A percentile compares a stretch with the other conserved stretches of the same genome.
Conservation (phyloP, 495 filamentous ascomycete genomes). For the Annulohypoxylon maeteangense region DNA sequence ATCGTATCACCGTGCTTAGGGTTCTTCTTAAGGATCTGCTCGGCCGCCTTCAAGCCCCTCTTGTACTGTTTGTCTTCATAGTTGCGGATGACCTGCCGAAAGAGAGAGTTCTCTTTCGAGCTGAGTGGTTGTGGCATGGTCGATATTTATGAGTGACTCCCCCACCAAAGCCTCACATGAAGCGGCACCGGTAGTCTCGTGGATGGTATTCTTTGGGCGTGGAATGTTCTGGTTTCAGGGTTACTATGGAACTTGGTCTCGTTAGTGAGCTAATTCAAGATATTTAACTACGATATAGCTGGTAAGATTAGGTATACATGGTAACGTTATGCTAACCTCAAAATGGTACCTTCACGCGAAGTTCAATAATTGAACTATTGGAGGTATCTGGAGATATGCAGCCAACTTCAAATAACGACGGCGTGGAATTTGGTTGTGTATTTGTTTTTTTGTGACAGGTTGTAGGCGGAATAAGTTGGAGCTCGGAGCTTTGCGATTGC, state of each 20-base stretch:
- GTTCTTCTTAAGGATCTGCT: constrained; percentile 92
- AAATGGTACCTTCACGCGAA: background rate
- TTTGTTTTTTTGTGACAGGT: background rate
- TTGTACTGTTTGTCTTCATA: constrained; percentile 99
- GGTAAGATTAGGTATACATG: background rate
- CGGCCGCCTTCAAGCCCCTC: constrained; percentile 91
- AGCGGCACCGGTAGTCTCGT: background rate
- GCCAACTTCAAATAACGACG: background rate
- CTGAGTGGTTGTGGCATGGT: constrained; percentile 83
- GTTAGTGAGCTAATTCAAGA: constrained; percentile 17
- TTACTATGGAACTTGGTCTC: constrained; percentile 12
- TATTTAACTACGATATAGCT: background rate
- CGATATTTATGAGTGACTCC: constrained; percentile 24
- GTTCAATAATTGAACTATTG: background rate
- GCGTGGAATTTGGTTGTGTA: background rate
- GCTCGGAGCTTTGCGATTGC: constrained; percentile 33
- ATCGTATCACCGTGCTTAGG: constrained; percentile 98
- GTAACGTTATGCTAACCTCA: background rate
- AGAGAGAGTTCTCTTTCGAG: constrained; percentile 92
- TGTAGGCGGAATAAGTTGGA: constrained; percentile 24
- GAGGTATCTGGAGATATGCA: background rate
- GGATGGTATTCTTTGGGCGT: background rate
- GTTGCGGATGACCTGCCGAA: constrained; percentile 90
- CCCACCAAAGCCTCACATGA: constrained; percentile 11
- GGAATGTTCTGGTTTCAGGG: background rate